phyloP scores from a whole-genome alignment of 495 filamentous ascomycete species.

The Podospora pseudopauciseta region DNA sequence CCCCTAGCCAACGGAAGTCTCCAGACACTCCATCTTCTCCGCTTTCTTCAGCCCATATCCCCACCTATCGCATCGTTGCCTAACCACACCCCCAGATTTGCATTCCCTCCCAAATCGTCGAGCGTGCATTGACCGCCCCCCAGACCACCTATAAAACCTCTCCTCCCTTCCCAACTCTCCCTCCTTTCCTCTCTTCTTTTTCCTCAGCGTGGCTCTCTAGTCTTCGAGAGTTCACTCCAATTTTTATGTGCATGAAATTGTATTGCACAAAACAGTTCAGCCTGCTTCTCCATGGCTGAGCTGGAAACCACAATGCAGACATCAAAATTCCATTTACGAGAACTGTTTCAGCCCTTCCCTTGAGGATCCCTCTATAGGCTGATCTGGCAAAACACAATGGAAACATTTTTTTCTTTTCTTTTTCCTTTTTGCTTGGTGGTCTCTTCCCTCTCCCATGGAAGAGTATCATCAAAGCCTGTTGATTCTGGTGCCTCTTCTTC shows the following conservation, averaged over 20 bases:
- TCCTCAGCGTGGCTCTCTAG: neutral
- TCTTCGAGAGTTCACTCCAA: neutral
- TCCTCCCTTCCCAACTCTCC: neutral
- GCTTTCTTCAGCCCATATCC: neutral
- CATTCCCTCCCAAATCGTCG: neutral
- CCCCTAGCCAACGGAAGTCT: neutral
- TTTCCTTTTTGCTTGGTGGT: no score
- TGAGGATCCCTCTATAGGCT: no score
- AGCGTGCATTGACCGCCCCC: neutral
- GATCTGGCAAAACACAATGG: no score
- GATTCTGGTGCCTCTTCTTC: neutral
- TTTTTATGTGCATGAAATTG: neutral
- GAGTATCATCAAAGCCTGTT: no score
- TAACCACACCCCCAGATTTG: neutral
- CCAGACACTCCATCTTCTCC: neutral
- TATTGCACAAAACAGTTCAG: neutral
- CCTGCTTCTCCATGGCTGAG: neutral
- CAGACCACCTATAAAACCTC: neutral
- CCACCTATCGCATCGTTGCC: neutral
- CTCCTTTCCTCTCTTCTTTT: neutral
- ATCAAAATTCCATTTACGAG: neutral
- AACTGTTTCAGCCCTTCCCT: no score
- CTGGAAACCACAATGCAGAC: neutral
- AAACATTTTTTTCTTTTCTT: no score
- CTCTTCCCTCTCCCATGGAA: no score